A percentile compares a stretch with the other conserved stretches of the same genome.
phyloP scores from a whole-genome alignment of 2,329 filamentous ascomycete genomes.

The Arthroderma sp. region DNA sequence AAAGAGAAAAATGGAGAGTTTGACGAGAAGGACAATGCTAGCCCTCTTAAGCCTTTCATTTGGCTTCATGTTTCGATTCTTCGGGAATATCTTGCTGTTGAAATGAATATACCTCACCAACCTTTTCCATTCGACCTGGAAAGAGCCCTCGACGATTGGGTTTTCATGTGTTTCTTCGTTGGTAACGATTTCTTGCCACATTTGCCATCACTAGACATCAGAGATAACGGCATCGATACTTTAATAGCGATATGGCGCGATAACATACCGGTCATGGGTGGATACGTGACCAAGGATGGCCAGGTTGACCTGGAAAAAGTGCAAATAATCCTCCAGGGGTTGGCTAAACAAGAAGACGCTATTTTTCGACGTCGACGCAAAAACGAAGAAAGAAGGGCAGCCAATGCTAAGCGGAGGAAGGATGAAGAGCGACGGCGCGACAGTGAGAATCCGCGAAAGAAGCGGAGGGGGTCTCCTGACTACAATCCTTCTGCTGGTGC shows the following conservation, averaged over 20 bases:
- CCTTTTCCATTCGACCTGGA: conserved; percentile 88
- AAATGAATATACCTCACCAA: conserved; percentile 70
- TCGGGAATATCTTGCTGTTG: conserved; percentile 82
- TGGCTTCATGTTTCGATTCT: conserved; percentile 92
- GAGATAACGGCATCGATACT: conserved; percentile 93
- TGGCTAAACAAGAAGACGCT: conserved; percentile 83
- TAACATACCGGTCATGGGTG: conserved; percentile 79
- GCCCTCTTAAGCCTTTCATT: conserved; percentile 79
- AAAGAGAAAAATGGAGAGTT: conserved; percentile 68
- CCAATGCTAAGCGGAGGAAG: conserved; percentile 64
- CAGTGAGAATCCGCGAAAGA: conserved; percentile 26
- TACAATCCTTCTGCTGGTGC: conserved; percentile 21
- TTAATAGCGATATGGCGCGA: conserved; percentile 95
- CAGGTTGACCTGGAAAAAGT: conserved; percentile 76
- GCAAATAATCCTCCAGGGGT: conserved; percentile 73
- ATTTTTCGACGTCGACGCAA: conserved; percentile 86
- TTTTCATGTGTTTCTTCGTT: conserved; percentile 98
- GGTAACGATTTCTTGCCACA: conserved; percentile 98
- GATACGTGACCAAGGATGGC: conserved; percentile 91
- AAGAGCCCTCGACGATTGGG: conserved; percentile 91
- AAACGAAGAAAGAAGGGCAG: conserved; percentile 69
- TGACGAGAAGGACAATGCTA: conserved; percentile 63
- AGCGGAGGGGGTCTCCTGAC: conserved; percentile 32
- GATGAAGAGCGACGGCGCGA: conserved; percentile 49
- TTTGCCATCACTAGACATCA: conserved; percentile 90